Percentiles rank a stretch among this genome's conserved stretches.
Evolutionary conservation across 768 basidiomycete species (phyloP).

Genomic region (Cubamyces lactineus): DNA sequence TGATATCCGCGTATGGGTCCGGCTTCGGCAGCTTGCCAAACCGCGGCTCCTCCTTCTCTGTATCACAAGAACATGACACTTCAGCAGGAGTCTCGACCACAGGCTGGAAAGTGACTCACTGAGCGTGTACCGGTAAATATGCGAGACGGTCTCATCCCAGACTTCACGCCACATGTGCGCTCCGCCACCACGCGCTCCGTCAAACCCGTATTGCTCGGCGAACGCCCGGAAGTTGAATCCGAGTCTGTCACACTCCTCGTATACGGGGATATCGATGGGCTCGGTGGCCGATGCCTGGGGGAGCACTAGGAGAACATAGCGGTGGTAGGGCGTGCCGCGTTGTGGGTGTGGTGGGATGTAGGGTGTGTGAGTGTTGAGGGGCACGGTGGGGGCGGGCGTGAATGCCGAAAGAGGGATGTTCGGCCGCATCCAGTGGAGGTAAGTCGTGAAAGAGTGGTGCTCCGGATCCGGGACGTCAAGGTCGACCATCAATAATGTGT

Average conservation of each 20-base stretch:
- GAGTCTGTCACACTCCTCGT: conserved; percentile 42
- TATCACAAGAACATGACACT: conserved; percentile 14
- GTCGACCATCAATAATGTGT: conserved; percentile 90
- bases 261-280: conserved; percentile 33
- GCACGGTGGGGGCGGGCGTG: conserved; percentile 44
- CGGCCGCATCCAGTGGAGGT: conserved; percentile 86
- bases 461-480: conserved; percentile 84
- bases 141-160: conserved; percentile 68
- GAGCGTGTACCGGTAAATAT: conserved; percentile 67
- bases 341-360: conserved; percentile 95
- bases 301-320: conserved; percentile 79
- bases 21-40: conserved; percentile 56
- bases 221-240: conserved; percentile 74
- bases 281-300: conserved; percentile 56
- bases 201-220: conserved; percentile 53
- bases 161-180: conserved; percentile 83
- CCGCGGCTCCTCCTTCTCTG: conserved; percentile 55
- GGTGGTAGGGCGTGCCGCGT: conserved; percentile 86
- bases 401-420: conserved; percentile 77
- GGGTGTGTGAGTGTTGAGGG: conserved; percentile 56
- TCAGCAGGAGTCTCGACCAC: conserved; percentile 16
- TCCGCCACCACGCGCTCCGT: conserved; percentile 63
- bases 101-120: conserved; percentile 50
- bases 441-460: conserved; percentile 66
- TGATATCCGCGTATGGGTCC: conserved; percentile 59